A percentile compares a stretch with the other conserved stretches of the same genome.
These are phyloP conservation scores for Cercospora sp. DNA, from an alignment of 2,329 filamentous ascomycete genomes.

Conservation along the genomic window DNA sequence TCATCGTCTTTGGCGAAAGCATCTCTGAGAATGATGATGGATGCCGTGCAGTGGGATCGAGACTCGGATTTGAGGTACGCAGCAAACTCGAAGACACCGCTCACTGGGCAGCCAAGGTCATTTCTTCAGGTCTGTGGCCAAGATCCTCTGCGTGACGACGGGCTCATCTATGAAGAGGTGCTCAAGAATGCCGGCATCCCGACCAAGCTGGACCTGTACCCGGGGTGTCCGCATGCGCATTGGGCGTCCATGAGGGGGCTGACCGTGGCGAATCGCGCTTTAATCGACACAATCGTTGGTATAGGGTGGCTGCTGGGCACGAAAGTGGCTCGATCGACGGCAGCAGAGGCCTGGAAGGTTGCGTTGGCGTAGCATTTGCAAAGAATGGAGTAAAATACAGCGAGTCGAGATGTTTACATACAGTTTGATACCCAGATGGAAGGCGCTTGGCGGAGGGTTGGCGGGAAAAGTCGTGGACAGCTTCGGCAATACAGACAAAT, in stretches of 20 bases:
- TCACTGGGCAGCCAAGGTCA: conserved; percentile 45
- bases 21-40: conserved; percentile 20
- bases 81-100: conserved; percentile 37
- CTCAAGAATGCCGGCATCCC: conserved; percentile 48
- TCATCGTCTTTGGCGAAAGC: conserved; percentile 37
- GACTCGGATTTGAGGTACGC: conserved; percentile 34
- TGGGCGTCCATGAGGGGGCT: conserved; percentile 38
- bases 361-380: not conserved
- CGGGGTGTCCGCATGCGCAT: conserved; percentile 48
- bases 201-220: conserved; percentile 49
- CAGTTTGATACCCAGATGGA: not conserved
- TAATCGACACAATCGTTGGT: conserved; percentile 37
- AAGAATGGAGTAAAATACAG: not conserved
- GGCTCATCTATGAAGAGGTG: conserved; percentile 53
- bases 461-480: not conserved
- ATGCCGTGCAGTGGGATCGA: conserved; percentile 21
- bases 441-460: not conserved
- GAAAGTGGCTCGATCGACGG: conserved; percentile 12
- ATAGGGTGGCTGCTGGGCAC: conserved; percentile 41
- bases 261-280: conserved; percentile 31
- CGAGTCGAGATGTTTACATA: not conserved
- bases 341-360: conserved; percentile 12
- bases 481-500: not conserved
- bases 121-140: conserved; percentile 55
- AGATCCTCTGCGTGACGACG: conserved; percentile 56